These are phyloP conservation scores for Podosphaera fusca DNA, from an alignment of 2,329 filamentous ascomycete species.

Conservation along the genomic window DNA sequence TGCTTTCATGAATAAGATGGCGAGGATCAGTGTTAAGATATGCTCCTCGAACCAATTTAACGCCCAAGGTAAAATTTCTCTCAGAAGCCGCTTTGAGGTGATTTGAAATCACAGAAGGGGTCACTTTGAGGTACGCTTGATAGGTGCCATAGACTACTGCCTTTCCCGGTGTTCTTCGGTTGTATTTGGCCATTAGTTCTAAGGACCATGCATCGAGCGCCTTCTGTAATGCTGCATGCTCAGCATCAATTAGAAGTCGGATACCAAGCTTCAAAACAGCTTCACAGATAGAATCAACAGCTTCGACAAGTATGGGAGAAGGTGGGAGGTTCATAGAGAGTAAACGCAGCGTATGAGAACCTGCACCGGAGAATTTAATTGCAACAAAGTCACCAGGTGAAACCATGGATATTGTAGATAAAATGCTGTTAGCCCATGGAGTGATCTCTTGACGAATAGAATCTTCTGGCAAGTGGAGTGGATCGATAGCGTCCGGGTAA, in stretches of 20 bases:
- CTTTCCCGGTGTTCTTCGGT: constrained; percentile 29
- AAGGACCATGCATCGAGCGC: constrained; percentile 68
- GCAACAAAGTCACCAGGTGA: constrained; percentile 28
- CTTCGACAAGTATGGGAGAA: constrained; percentile 37
- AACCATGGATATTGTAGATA: constrained; percentile 42
- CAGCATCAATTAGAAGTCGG: constrained; percentile 62
- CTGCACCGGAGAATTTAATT: constrained; percentile 59
- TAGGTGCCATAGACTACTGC: constrained; percentile 64
- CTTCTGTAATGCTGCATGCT: constrained; percentile 55
- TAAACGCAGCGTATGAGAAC: constrained; percentile 43
- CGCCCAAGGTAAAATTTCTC: constrained; percentile 42
- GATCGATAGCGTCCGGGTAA: constrained; percentile 23
- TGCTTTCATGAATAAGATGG: constrained; percentile 47
- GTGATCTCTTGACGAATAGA: constrained; percentile 36
- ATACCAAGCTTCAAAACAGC: constrained; percentile 47
- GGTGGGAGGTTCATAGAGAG: constrained; percentile 40
- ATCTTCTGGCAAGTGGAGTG: constrained; percentile 23
- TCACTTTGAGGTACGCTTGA: constrained; percentile 50
- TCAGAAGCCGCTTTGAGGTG: constrained; percentile 36
- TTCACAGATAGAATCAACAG: constrained; percentile 53
- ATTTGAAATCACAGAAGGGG: constrained; percentile 28
- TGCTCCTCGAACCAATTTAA: constrained; percentile 56
- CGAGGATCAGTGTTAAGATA: constrained; percentile 50
- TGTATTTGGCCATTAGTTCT: constrained; percentile 54
- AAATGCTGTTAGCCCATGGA: constrained; percentile 50